A percentile compares a stretch with the other conserved stretches of the same genome.
These are phyloP conservation scores for Phalaenopsis equestris DNA, from an alignment of 106 monocot genomes.

Conservation along the genomic window DNA sequence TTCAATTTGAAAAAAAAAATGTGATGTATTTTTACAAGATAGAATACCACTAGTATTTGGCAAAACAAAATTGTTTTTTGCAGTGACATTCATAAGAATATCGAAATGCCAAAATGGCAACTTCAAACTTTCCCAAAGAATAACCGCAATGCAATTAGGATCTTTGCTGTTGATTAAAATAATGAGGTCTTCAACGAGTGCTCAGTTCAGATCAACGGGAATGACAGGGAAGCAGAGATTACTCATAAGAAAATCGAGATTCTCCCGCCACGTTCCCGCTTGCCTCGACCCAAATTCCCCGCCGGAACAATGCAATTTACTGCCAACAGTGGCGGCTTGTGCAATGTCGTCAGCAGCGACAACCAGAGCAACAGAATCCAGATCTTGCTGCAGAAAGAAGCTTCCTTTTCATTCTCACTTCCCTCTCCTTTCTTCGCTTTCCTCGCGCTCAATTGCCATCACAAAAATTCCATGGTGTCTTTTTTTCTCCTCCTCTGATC, in stretches of 20 bases:
- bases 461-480: constrained; percentile 5
- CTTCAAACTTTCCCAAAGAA: too few species aligned
- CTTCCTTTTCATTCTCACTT: constrained; percentile 7
- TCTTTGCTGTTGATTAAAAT: too few species aligned
- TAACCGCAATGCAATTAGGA: too few species aligned
- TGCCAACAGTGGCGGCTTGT: constrained; percentile 5
- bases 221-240: constrained; percentile 4
- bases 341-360: constrained; percentile 6
- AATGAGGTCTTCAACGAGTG: background rate
- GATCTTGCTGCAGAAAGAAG: constrained; percentile 16
- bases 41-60: too few species aligned
- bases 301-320: background rate
- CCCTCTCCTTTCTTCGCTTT: background rate
- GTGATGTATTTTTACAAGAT: too few species aligned
- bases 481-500: constrained; percentile 3
- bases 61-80: too few species aligned
- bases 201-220: background rate
- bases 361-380: background rate
- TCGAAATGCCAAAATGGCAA: too few species aligned
- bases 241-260: background rate
- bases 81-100: too few species aligned
- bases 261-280: constrained; percentile 6
- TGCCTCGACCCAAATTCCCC: background rate
- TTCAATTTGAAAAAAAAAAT: too few species aligned
- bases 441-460: constrained; percentile 2